Evolutionary conservation across 176 grass and related monocot genomes (phyloP), one percentile per base, ranked within the genome.

Genomic region (Carex pumila): DNA sequence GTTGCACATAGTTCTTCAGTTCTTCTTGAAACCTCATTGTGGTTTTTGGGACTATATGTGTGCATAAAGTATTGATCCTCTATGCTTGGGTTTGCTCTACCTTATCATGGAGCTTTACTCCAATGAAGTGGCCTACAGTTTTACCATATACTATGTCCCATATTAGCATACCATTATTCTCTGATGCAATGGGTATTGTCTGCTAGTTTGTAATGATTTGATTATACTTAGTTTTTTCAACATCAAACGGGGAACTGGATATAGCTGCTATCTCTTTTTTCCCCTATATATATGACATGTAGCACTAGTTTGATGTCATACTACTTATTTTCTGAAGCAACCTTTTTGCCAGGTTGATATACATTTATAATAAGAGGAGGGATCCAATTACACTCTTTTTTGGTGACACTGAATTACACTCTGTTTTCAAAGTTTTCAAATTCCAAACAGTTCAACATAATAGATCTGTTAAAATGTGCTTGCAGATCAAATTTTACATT

Each of bases 41-140:
- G 78, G 63, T 77, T 85, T 3, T 85, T 78, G 72, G 69, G 87
- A 85, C 86, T 89, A 77, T 84, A 84, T 84, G 73, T 85, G 83
- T 88, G 87, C 82, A 75, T 81, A 85, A 73, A 85, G n/a, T 34
- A 65, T 83, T 65, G 7, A 32, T 85, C 77, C 87, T 82, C 83
- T 85, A 17, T 86, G 77, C 78, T 85, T 86, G 75, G 54, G 87
- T 89, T 18, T 60, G 79, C 78, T 85, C 39, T 66, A 41, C 21
- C 21, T 61, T 71, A 74, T 83, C 7, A 71, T 85, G 83, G 87
- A 89, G 55, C 54, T 89, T 80, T 57, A 89, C 84, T 86, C 87
- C 67, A 86, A 86, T 86, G 87, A 67, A 58, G 83, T 88, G 64
- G 82, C 58, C 31, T 37, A 81, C 50, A 81, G 3, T 62, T 85